These are phyloP conservation scores for Leptodontidium sp. DNA, from an alignment of 2,329 filamentous ascomycete genomes.

Conservation along the genomic window DNA sequence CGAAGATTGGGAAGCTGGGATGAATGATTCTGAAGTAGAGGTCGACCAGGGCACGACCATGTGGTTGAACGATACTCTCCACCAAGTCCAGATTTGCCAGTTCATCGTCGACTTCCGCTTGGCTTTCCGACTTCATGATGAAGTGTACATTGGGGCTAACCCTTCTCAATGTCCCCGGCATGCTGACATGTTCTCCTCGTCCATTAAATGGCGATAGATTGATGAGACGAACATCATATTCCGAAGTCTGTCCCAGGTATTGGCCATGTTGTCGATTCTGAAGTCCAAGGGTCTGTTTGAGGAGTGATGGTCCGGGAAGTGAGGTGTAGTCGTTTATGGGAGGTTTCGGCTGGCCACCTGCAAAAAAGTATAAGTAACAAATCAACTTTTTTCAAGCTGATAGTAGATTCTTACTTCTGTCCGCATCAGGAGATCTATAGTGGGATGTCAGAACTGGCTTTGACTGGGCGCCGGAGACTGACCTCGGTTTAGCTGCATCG, in stretches of 20 bases:
- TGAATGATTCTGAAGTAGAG: conserved; percentile 54
- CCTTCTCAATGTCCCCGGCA: conserved; percentile 72
- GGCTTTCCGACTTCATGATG: conserved; percentile 76
- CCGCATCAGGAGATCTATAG: conserved; percentile 37
- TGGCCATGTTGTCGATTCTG: conserved; percentile 80
- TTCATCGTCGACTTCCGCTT: conserved; percentile 58
- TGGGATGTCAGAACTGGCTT: conserved; percentile 11
- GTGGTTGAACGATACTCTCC: conserved; percentile 40
- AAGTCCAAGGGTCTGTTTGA: conserved; percentile 75
- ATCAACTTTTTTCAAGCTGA: not conserved
- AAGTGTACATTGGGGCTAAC: conserved; percentile 80
- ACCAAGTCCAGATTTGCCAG: conserved; percentile 43
- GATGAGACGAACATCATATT: conserved; percentile 83
- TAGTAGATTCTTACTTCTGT: conserved; percentile 28
- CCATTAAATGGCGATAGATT: conserved; percentile 81
- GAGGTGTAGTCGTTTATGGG: conserved; percentile 59
- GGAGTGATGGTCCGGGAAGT: conserved; percentile 67
- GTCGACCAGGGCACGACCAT: conserved; percentile 40
- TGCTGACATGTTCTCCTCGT: conserved; percentile 77
- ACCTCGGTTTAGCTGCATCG: conserved; percentile 39
- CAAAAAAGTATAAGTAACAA: conserved; percentile 17
- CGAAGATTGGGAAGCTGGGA: conserved; percentile 58
- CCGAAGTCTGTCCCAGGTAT: conserved; percentile 81
- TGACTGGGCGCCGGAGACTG: conserved; percentile 11
- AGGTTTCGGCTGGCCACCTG: conserved; percentile 33